Evolutionary conservation across 495 filamentous ascomycete species (phyloP), one percentile per base, ranked within the genome.

Genomic region (Aspergillus avenaceus): DNA sequence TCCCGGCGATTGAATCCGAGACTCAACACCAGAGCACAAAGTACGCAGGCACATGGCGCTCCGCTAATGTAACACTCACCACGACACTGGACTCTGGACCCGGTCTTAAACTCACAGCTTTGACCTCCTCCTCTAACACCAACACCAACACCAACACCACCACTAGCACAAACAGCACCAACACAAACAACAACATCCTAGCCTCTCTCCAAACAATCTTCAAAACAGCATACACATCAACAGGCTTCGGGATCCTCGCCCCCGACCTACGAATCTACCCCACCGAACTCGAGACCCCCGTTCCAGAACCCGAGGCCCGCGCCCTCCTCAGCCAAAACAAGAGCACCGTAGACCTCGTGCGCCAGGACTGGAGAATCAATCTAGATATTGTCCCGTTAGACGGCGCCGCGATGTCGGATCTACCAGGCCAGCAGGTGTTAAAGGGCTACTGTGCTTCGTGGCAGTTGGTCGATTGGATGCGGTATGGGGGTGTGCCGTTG

Each of bases 391-490:
- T 52, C 36, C 54, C 49, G 1, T 11, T 53, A 25, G 47, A 50
- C 36, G 48, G 51, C 4, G 18, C 21, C 5, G 26, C 41, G 5
- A 48, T 58, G 46, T 54, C 55, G 2, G 55, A 58, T 44, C 37
- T 58, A 3, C 50, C 55, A 8, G 47, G 50, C 16, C 55, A 54
- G 37, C 22, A 13, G 18, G 32, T 14, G 3, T 41, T 41, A 28
- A 43, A 27, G 13, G 40, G 38, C 0, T 47, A 42, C 13, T 51
- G 55, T 45, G 47, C 46, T 3, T 50, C 50, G 26, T 58, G 55
- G 55, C 47, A 54, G 37, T 24, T 37, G 8, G 50, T 42, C 3
- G 47, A 50, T 16, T 58, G 55, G 55, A 45, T 54, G 44, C 49
- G 44, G 16, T 55, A 54, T 52, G 51, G 48, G 1, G 48, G 47